Conservation (phyloP, 106 monocot species). For the Cymbidium sinense region DNA sequence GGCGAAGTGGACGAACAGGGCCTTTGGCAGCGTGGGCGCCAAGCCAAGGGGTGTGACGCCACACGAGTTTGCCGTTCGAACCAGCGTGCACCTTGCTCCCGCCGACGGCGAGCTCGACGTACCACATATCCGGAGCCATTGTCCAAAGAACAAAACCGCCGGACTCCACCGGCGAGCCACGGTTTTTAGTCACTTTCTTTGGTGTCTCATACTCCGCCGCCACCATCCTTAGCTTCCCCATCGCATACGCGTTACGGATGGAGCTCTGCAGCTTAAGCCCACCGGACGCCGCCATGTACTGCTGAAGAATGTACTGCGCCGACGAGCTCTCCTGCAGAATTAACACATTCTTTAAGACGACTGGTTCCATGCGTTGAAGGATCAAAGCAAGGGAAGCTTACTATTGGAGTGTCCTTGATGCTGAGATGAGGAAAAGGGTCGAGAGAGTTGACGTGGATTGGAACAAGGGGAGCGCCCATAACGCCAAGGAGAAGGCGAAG, state of each 20-base stretch:
- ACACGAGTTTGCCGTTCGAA: conserved; percentile 88
- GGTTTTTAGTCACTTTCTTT: conserved; percentile 47
- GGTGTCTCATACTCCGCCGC: conserved; percentile 88
- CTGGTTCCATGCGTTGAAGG: not conserved
- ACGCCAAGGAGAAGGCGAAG: conserved; percentile 66
- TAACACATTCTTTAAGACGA: not conserved
- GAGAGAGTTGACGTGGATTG: conserved; percentile 39
- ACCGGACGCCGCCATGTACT: conserved; percentile 86
- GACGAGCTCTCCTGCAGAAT: conserved; percentile 73
- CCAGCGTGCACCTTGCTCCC: conserved; percentile 99
- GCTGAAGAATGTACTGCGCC: conserved; percentile 93
- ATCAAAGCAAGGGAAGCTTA: conserved; percentile 14
- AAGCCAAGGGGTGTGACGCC: conserved; percentile 99
- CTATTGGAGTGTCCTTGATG: conserved; percentile 64
- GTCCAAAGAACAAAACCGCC: conserved; percentile 97
- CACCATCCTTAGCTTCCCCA: conserved; percentile 85
- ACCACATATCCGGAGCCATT: conserved; percentile 98
- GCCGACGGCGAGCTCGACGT: conserved; percentile 95
- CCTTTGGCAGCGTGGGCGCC: conserved; percentile 97
- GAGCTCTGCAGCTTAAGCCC: conserved; percentile 71
- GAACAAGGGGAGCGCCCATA: conserved; percentile 67
- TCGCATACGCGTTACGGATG: conserved; percentile 64
- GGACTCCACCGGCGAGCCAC: conserved; percentile 50
- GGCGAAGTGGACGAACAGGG: conserved; percentile 89
- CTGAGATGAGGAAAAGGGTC: conserved; percentile 58